A percentile compares a stretch with the other conserved stretches of the same genome.
Evolutionary conservation across 108 stramenopile genomes (phyloP).

Genomic region (Stephanodiscus triporus): DNA sequence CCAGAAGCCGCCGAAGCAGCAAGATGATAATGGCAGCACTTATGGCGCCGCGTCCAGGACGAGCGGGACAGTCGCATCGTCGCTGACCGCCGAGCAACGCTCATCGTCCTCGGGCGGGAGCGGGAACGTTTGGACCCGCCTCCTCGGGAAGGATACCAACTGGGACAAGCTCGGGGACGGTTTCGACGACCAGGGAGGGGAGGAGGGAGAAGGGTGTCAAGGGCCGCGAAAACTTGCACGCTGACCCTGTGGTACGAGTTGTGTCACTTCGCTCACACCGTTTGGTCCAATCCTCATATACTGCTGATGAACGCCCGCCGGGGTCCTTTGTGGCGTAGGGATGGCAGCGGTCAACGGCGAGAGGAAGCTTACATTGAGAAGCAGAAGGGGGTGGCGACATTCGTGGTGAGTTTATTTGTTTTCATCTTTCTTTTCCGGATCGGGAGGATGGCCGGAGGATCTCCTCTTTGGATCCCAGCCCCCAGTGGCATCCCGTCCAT

Average conservation of each 20-base stretch:
- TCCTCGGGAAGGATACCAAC: background rate
- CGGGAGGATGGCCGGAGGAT: too few relatives aligned
- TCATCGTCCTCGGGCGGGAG: background rate
- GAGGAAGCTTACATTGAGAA: constrained; percentile 11
- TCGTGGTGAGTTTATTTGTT: constrained; percentile 28
- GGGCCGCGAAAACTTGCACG: background rate
- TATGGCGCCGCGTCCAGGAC: too few relatives aligned
- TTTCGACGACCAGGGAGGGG: background rate
- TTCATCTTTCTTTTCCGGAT: background rate
- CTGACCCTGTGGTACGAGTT: constrained; percentile 20
- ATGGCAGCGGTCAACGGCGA: constrained; percentile 29
- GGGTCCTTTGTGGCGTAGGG: constrained; percentile 18
- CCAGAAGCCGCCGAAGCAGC: too few relatives aligned
- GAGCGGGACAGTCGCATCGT: background rate
- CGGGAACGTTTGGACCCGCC: background rate
- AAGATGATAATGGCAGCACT: too few relatives aligned
- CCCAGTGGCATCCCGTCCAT: too few relatives aligned
- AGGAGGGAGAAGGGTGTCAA: too few relatives aligned
- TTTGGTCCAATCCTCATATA: constrained; percentile 24
- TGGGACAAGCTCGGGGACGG: background rate
- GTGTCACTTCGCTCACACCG: constrained; percentile 12
- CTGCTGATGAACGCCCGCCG: constrained; percentile 9
- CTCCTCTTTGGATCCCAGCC: too few relatives aligned
- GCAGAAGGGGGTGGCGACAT: constrained; percentile 21
- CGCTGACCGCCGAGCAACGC: background rate